Evolutionary conservation across 306 rosid genomes (phyloP).

Genomic region (Cucumis cinereus): DNA sequence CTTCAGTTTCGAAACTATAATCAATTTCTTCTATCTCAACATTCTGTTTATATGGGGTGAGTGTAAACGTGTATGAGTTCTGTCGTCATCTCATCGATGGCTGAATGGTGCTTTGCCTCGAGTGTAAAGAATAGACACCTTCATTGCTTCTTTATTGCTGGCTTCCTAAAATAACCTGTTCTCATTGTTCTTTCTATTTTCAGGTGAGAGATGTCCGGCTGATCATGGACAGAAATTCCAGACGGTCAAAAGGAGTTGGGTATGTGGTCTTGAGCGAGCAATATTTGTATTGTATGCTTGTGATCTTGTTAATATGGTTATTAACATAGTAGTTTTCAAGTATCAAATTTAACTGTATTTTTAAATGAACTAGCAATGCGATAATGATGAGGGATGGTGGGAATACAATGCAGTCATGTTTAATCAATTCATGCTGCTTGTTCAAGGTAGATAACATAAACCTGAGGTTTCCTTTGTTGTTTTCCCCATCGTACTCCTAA

Average conservation of each 20-base stretch:
- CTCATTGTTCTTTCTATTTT: constrained; percentile 12
- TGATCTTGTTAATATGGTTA: constrained; percentile 30
- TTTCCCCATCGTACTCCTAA: constrained; percentile 35
- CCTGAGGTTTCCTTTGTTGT: constrained; percentile 51
- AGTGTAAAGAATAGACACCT: neutral
- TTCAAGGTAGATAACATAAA: constrained; percentile 79
- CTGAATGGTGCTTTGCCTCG: constrained; percentile 18
- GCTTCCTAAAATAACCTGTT: neutral
- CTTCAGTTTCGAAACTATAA: constrained; percentile 38
- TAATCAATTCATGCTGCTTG: constrained; percentile 94
- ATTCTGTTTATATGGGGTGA: constrained; percentile 33
- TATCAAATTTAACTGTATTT: constrained; percentile 85
- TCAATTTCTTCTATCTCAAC: constrained; percentile 33
- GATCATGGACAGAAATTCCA: constrained; percentile 98
- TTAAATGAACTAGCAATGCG: constrained; percentile 99
- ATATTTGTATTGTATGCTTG: constrained; percentile 20
- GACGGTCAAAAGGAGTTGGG: constrained; percentile 99
- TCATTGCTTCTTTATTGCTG: neutral
- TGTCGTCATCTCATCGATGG: constrained; percentile 15
- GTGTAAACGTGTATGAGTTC: constrained; percentile 23
- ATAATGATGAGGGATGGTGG: constrained; percentile 98
- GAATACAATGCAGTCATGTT: constrained; percentile 95
- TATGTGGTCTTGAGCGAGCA: constrained; percentile 33
- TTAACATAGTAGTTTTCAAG: constrained; percentile 37
- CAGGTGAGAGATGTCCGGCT: constrained; percentile 98